phyloP scores from a whole-genome alignment of 2,329 filamentous ascomycete species.

The Cladobotryum mycophilum region DNA sequence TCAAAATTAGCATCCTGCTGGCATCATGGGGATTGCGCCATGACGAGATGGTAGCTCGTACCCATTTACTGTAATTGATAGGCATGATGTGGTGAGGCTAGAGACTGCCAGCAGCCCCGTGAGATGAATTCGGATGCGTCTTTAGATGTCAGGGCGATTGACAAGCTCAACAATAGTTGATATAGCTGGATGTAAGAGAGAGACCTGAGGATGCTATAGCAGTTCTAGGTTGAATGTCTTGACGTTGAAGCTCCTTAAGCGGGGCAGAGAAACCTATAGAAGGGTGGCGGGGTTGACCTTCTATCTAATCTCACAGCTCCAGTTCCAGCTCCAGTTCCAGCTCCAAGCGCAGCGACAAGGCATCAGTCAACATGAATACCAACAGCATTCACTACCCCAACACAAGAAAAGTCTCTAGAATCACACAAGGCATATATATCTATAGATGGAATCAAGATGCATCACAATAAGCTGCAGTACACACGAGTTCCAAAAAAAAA shows the following conservation, averaged over 20 bases:
- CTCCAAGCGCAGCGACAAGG: too few species aligned
- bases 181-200: background rate
- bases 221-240: background rate
- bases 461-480: too few species aligned
- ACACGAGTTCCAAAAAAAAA: too few species aligned
- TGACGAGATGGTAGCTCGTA: conserved; percentile 26
- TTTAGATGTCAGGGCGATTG: background rate
- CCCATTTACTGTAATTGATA: conserved; percentile 64
- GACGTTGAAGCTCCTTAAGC: conserved; percentile 1
- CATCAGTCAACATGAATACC: background rate
- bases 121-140: background rate
- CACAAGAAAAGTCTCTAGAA: too few species aligned
- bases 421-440: too few species aligned
- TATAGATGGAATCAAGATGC: too few species aligned
- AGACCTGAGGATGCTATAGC: background rate
- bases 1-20: background rate
- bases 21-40: background rate
- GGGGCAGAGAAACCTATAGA: conserved; percentile 9
- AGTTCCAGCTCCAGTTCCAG: background rate
- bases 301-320: background rate
- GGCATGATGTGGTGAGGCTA: conserved; percentile 33
- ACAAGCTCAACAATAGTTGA: background rate
- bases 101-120: conserved; percentile 7
- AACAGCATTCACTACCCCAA: background rate
- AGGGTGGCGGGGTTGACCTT: conserved; percentile 5